Evolutionary conservation across 2,329 filamentous ascomycete species (phyloP).

Genomic region (Penicillium sp.): DNA sequence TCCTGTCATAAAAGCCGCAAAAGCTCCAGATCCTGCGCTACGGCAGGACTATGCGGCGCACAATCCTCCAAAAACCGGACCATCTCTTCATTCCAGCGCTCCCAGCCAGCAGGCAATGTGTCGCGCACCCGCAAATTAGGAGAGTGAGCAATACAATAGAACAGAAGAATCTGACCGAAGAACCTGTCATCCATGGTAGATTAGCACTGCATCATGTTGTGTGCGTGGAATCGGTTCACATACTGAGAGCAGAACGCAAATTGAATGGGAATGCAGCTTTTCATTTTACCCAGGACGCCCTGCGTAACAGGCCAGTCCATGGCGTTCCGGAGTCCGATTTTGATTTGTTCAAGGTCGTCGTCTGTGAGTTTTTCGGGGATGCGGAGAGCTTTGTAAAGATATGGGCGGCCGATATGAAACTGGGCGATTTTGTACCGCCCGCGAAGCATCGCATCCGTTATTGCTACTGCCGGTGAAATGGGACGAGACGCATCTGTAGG

Average conservation of each 20-base stretch:
- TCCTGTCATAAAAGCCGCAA: constrained; percentile 27
- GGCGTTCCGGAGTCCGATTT: constrained; percentile 35
- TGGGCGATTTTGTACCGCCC: constrained; percentile 36
- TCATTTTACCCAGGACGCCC: constrained; percentile 39
- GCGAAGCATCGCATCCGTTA: constrained; percentile 37
- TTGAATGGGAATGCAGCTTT: constrained; percentile 40
- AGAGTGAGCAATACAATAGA: constrained; percentile 40
- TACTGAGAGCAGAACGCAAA: constrained; percentile 41
- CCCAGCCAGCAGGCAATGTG: constrained; percentile 36
- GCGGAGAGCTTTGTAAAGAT: constrained; percentile 41
- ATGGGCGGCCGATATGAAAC: constrained; percentile 40
- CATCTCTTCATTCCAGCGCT: constrained; percentile 41
- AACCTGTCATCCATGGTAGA: constrained; percentile 23
- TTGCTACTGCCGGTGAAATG: constrained; percentile 31
- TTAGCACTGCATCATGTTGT: constrained; percentile 6
- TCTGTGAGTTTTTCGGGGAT: constrained; percentile 34
- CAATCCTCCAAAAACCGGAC: constrained; percentile 37
- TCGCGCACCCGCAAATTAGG: constrained; percentile 31
- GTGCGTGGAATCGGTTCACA: constrained; percentile 10
- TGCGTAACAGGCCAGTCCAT: constrained; percentile 40
- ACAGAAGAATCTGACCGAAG: constrained; percentile 41
- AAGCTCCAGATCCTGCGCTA: constrained; percentile 38
- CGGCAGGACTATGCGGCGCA: constrained; percentile 35
- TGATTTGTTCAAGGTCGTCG: constrained; percentile 38
- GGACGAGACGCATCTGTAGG: constrained; percentile 19